These are phyloP conservation scores for Lecanosticta acicola DNA, from an alignment of 2,329 filamentous ascomycete species.

Conservation along the genomic window DNA sequence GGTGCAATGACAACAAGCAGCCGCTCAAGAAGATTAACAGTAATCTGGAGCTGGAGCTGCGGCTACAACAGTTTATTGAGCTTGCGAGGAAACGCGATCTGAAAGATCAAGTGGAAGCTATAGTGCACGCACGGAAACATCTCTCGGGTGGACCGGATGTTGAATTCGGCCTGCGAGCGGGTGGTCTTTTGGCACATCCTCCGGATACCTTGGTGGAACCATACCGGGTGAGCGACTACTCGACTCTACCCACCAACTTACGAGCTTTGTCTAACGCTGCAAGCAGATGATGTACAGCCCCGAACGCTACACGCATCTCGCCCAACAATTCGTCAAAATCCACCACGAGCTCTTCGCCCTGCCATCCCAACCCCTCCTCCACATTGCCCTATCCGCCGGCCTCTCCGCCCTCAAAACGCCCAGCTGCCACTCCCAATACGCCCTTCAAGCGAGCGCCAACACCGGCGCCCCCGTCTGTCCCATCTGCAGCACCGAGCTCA, in stretches of 20 bases:
- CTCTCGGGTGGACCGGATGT: conserved; percentile 64
- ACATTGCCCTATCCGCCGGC: conserved; percentile 84
- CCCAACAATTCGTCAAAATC: conserved; percentile 73
- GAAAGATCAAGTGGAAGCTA: conserved; percentile 66
- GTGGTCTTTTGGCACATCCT: conserved; percentile 71
- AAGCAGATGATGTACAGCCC: conserved; percentile 64
- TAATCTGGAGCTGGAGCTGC: conserved; percentile 85
- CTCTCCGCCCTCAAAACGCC: conserved; percentile 94
- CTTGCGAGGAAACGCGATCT: conserved; percentile 64
- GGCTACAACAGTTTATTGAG: conserved; percentile 92
- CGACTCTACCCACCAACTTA: background rate
- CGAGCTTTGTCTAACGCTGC: conserved; percentile 28
- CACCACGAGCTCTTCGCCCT: conserved; percentile 82
- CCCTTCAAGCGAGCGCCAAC: conserved; percentile 54
- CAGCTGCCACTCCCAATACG: conserved; percentile 69
- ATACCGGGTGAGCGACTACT: conserved; percentile 48
- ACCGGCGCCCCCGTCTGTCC: conserved; percentile 74
- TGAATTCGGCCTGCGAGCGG: conserved; percentile 66
- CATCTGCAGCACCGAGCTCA: conserved; percentile 92
- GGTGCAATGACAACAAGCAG: conserved; percentile 92
- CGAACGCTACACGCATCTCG: conserved; percentile 68
- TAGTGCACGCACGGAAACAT: conserved; percentile 75
- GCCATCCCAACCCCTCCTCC: conserved; percentile 74
- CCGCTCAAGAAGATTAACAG: conserved; percentile 83
- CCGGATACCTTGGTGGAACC: conserved; percentile 55